Percentiles rank a stretch among this genome's conserved stretches.
Evolutionary conservation across 768 basidiomycete genomes (phyloP).

Genomic region (Auriculariales sp.): DNA sequence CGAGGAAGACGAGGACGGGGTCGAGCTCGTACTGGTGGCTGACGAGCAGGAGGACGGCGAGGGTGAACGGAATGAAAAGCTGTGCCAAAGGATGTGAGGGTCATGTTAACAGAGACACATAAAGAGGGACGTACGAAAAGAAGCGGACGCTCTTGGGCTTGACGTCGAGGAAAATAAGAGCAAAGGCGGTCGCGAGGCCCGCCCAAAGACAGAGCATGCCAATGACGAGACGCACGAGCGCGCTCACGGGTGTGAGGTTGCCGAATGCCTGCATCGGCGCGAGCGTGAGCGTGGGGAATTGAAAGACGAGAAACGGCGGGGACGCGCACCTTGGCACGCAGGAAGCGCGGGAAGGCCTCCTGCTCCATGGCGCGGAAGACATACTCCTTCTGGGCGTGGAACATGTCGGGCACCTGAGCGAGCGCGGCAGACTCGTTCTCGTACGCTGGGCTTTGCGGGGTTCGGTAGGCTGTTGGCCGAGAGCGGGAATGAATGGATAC

Average conservation of each 20-base stretch:
- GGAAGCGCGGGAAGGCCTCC: constrained; percentile 85
- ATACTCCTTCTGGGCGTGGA: constrained; percentile 94
- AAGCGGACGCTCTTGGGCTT: constrained; percentile 84
- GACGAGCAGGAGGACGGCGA: constrained; percentile 82
- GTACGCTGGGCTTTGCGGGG: constrained; percentile 27
- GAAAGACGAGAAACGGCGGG: too few relatives aligned
- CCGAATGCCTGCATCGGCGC: too few relatives aligned
- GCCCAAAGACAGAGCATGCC: constrained; percentile 87
- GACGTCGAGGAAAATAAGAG: constrained; percentile 86
- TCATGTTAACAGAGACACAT: constrained; percentile 1
- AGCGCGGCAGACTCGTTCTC: constrained; percentile 52
- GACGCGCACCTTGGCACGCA: constrained; percentile 88
- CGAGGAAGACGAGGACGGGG: constrained; percentile 85
- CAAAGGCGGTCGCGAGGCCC: constrained; percentile 81
- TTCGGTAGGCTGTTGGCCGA: constrained; percentile 60
- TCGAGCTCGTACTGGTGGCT: constrained; percentile 97
- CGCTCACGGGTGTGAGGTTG: constrained; percentile 84
- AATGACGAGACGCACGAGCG: constrained; percentile 69
- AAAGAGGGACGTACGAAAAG: constrained; percentile 50
- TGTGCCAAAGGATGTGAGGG: constrained; percentile 21
- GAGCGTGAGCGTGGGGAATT: too few relatives aligned
- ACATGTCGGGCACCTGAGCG: constrained; percentile 88
- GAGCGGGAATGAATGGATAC: constrained; percentile 82
- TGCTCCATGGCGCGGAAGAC: constrained; percentile 94
- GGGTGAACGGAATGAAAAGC: constrained; percentile 88